These are phyloP conservation scores for Globisporangium camurandrum DNA, from an alignment of 352 stramenopile genomes.

Conservation along the genomic window DNA sequence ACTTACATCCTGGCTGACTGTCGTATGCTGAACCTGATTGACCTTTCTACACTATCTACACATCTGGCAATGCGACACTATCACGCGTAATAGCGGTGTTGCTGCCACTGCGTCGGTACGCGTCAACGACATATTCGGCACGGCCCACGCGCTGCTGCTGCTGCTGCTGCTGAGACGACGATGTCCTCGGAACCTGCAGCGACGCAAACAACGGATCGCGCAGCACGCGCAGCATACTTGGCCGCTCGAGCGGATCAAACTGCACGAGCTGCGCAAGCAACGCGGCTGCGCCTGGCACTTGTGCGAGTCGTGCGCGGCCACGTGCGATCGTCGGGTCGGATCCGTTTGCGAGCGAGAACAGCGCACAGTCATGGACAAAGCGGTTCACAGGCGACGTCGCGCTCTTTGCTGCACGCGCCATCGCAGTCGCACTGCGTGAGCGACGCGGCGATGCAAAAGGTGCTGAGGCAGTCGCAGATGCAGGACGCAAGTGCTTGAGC, in stretches of 20 bases:
- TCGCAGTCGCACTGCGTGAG: conserved; percentile 12
- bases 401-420: conserved; percentile 3
- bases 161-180: neutral
- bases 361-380: conserved; percentile 33
- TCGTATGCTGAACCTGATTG: too few species aligned
- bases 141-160: conserved; percentile 2
- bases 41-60: conserved; percentile 26
- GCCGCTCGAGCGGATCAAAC: conserved; percentile 52
- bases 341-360: conserved; percentile 44
- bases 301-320: conserved; percentile 39
- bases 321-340: conserved; percentile 39
- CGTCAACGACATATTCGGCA: conserved; percentile 54
- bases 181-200: conserved; percentile 13
- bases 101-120: conserved; percentile 37
- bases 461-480: conserved; percentile 10
- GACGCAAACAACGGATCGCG: conserved; percentile 47
- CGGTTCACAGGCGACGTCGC: conserved; percentile 16
- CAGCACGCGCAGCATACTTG: conserved; percentile 62
- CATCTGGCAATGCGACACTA: conserved; percentile 19
- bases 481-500: conserved; percentile 52
- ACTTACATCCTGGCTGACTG: too few species aligned
- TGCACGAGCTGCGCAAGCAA: conserved; percentile 46
- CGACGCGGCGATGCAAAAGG: neutral
- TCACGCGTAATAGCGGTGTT: too few species aligned
- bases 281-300: conserved; percentile 32